A percentile compares a stretch with the other conserved stretches of the same genome.
Conservation (phyloP, 2,329 filamentous ascomycete species). For the Emmonsiellopsis sp. region DNA sequence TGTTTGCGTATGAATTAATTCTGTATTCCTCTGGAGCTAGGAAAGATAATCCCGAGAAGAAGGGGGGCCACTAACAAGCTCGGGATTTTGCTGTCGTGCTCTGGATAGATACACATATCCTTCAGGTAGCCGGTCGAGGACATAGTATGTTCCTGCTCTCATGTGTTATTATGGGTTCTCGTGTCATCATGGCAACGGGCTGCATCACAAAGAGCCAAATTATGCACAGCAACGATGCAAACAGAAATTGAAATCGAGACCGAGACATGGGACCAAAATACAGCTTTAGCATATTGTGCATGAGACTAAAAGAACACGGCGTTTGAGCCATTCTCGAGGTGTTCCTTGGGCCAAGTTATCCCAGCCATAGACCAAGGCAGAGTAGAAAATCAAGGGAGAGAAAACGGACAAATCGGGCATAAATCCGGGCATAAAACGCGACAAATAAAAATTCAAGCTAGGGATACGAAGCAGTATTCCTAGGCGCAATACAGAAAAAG, state of each 20-base stretch:
- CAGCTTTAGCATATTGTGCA: no score
- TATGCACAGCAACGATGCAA: neutral
- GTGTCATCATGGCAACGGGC: neutral
- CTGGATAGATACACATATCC: conserved; percentile 46
- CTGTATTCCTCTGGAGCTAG: neutral
- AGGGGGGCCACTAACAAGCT: conserved; percentile 19
- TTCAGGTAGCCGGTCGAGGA: conserved; percentile 43
- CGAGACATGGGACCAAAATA: no score
- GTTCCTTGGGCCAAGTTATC: no score
- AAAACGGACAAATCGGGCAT: no score
- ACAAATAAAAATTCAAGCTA: no score
- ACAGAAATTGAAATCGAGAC: no score
- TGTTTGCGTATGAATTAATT: neutral
- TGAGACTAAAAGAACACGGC: no score
- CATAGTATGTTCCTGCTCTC: conserved; percentile 35
- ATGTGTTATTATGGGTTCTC: neutral
- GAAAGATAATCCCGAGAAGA: neutral
- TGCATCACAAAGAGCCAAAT: neutral
- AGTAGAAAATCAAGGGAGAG: no score
- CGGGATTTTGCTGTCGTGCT: conserved; percentile 30
- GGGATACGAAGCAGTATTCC: no score
- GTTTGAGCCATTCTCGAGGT: no score
- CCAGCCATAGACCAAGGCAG: no score
- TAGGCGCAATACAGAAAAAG: neutral
- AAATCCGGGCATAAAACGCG: no score